phyloP scores from a whole-genome alignment of 345 rosid species.

The Mangifera indica region DNA sequence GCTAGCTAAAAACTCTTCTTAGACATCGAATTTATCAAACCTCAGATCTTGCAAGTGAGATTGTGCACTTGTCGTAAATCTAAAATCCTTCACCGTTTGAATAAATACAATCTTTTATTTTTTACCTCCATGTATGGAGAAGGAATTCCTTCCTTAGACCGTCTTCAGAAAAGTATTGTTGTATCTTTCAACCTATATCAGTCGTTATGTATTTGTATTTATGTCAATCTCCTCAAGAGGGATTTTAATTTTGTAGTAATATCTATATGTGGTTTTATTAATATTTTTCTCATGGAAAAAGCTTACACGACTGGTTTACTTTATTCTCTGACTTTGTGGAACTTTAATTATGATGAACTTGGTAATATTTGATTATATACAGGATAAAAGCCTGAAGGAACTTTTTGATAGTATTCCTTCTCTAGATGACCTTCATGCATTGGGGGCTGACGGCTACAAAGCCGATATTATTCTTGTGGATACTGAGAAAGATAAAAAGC shows the following conservation, averaged over 20 bases:
- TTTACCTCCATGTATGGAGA: too few relatives aligned
- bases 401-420: conserved; percentile 70
- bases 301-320: background rate
- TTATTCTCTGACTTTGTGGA: background rate
- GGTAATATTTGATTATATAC: conserved; percentile 11
- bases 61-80: too few relatives aligned
- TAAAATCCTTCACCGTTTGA: too few relatives aligned
- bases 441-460: conserved; percentile 69
- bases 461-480: conserved; percentile 89
- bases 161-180: too few relatives aligned
- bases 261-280: background rate
- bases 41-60: too few relatives aligned
- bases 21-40: too few relatives aligned
- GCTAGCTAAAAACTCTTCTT: too few relatives aligned
- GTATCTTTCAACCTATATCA: background rate
- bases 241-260: background rate
- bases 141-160: too few relatives aligned
- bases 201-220: background rate
- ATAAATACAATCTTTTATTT: too few relatives aligned
- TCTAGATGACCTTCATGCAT: conserved; percentile 78
- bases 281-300: background rate
- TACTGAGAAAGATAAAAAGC: conserved; percentile 77
- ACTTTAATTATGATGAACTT: background rate
- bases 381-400: conserved; percentile 88
- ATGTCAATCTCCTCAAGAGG: background rate